Conservation (phyloP, 495 filamentous ascomycete species). For the Talaromyces stipitatus region DNA sequence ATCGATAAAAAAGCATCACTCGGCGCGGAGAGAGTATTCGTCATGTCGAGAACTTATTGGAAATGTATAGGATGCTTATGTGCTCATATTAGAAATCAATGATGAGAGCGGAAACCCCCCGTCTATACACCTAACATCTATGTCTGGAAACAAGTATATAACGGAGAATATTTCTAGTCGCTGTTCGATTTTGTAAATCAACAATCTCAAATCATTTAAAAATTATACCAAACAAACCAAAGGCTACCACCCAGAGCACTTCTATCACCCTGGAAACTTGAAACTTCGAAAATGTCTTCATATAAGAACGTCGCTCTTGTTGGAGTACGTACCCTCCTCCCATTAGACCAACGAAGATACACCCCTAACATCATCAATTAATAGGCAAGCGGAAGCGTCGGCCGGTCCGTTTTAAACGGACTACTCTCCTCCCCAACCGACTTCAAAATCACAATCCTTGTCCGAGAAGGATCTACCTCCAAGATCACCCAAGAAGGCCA, state of each 20-base stretch:
- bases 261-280: too few relatives aligned
- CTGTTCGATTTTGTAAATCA: too few relatives aligned
- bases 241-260: too few relatives aligned
- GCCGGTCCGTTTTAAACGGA: not conserved
- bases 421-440: not conserved
- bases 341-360: not conserved
- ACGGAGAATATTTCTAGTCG: not conserved
- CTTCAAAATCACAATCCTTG: not conserved
- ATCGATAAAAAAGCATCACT: not conserved
- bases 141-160: not conserved
- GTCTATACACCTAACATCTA: not conserved
- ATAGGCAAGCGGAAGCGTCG: slow-evolving; percentile 2
- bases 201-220: too few relatives aligned
- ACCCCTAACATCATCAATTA: not conserved
- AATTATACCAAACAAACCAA: too few relatives aligned
- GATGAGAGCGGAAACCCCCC: not conserved
- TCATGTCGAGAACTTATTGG: not conserved
- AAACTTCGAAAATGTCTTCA: not conserved
- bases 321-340: not conserved
- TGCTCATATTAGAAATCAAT: not conserved
- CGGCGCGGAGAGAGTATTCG: not conserved
- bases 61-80: not conserved
- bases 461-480: not conserved
- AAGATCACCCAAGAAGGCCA: not conserved
- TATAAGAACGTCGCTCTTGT: slow-evolving; percentile 2